Percentiles rank a stretch among this genome's conserved stretches.
phyloP scores from a whole-genome alignment of 306 rosid genomes.

The Coriaria nepalensis region DNA sequence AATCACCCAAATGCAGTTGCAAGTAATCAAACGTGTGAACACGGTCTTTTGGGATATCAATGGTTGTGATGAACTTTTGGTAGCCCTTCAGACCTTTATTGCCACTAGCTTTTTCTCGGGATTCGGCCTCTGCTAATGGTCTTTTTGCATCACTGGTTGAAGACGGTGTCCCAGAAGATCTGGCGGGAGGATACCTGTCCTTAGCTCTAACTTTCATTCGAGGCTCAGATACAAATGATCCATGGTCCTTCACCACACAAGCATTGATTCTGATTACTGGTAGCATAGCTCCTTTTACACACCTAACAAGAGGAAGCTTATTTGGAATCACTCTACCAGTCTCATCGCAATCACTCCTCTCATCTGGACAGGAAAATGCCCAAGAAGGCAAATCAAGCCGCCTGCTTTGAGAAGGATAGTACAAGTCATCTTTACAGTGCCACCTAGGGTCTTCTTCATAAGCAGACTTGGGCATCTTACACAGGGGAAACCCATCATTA shows the following conservation, averaged over 20 bases:
- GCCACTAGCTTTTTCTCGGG: conserved; percentile 29
- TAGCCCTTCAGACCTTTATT: conserved; percentile 37
- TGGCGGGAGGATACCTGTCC: conserved; percentile 46
- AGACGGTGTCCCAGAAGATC: conserved; percentile 48
- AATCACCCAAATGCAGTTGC: conserved; percentile 76
- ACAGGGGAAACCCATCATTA: conserved; percentile 69
- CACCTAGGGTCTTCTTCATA: conserved; percentile 94
- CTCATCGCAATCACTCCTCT: conserved; percentile 39
- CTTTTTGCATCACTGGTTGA: conserved; percentile 63
- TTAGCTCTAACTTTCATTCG: conserved; percentile 49
- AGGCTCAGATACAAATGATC: conserved; percentile 68
- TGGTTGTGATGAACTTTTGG: conserved; percentile 23
- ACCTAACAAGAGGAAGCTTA: conserved; percentile 44
- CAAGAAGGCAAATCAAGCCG: conserved; percentile 85
- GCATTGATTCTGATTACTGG: conserved; percentile 89
- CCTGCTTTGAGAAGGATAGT: conserved; percentile 65
- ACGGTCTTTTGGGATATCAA: conserved; percentile 51
- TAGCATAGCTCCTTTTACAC: conserved; percentile 71
- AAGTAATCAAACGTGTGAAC: conserved; percentile 53
- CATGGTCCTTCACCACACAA: conserved; percentile 86
- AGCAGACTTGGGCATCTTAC: conserved; percentile 81
- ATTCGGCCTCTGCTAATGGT: conserved; percentile 65
- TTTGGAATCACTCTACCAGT: conserved; percentile 32
- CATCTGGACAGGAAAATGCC: conserved; percentile 78
- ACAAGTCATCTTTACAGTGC: conserved; percentile 76